phyloP scores from a whole-genome alignment of 129 eudicot species.

The Tanacetum coccineum region DNA sequence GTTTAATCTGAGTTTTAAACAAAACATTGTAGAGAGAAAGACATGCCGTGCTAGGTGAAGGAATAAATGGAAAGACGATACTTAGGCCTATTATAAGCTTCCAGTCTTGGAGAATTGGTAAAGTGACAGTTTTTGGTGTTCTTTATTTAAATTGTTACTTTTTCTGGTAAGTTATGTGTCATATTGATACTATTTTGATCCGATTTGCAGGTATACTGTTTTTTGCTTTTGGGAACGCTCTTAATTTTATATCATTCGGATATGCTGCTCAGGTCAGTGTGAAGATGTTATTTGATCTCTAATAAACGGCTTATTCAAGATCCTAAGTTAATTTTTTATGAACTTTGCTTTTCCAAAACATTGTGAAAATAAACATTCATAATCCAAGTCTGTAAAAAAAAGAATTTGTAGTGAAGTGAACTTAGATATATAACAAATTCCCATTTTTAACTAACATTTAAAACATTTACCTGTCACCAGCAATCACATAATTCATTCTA shows the following conservation, averaged over 20 bases:
- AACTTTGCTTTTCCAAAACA: too few relatives aligned
- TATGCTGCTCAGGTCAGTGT: slow-evolving; percentile 95
- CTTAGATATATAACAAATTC: too few relatives aligned
- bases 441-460: too few relatives aligned
- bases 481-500: too few relatives aligned
- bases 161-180: not conserved
- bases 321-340: too few relatives aligned
- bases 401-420: too few relatives aligned
- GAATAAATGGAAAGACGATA: slow-evolving; percentile 56
- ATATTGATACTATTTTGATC: not conserved
- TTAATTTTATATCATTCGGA: slow-evolving; percentile 90
- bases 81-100: slow-evolving; percentile 78
- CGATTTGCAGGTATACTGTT: slow-evolving; percentile 61
- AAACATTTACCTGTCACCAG: too few relatives aligned
- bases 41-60: slow-evolving; percentile 50
- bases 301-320: too few relatives aligned
- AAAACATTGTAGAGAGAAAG: slow-evolving; percentile 74
- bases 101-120: slow-evolving; percentile 98
- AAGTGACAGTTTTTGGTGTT: not conserved
- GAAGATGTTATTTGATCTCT: slow-evolving; percentile 8
- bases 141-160: not conserved
- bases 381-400: too few relatives aligned
- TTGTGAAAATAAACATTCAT: too few relatives aligned
- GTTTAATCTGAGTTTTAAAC: slow-evolving; percentile 19
- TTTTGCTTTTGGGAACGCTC: slow-evolving; percentile 90